Conservation (phyloP, 148 eudicot genomes). For the Silene latifolia region DNA sequence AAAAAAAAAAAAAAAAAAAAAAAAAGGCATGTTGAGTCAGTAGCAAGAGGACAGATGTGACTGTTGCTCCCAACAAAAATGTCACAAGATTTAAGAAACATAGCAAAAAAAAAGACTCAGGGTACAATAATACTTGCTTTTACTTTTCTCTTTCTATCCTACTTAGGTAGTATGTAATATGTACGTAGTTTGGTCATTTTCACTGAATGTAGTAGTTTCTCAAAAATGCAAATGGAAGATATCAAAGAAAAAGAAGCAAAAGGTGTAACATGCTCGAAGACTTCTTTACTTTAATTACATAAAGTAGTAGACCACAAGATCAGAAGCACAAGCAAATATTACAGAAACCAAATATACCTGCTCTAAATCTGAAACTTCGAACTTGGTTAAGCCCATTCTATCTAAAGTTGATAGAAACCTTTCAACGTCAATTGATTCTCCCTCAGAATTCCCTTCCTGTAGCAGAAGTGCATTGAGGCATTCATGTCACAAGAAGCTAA, state of each 20-base stretch:
- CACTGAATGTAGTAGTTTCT: neutral
- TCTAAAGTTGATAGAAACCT: slow-evolving; percentile 67
- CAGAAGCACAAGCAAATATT: neutral
- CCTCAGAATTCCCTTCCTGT: slow-evolving; percentile 45
- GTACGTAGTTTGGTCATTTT: neutral
- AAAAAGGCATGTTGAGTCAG: neutral
- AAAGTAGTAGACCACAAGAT: neutral
- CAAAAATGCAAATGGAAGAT: neutral
- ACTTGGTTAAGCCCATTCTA: slow-evolving; percentile 65
- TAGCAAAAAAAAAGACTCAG: neutral
- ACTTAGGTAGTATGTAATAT: neutral
- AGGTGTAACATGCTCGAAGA: no score
- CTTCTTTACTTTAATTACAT: neutral
- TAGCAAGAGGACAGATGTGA: neutral
- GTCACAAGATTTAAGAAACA: neutral
- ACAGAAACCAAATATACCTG: slow-evolving; percentile 46
- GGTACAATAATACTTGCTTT: neutral
- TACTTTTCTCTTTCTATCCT: neutral
- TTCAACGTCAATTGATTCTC: slow-evolving; percentile 37
- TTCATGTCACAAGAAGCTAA: neutral
- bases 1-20: no score
- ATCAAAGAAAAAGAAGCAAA: neutral
- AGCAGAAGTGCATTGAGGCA: neutral
- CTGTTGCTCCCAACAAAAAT: neutral
- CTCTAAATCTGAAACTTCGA: slow-evolving; percentile 61